Evolutionary conservation across 169 alveolate species (phyloP).

Genomic region (Plasmodium vivax): DNA sequence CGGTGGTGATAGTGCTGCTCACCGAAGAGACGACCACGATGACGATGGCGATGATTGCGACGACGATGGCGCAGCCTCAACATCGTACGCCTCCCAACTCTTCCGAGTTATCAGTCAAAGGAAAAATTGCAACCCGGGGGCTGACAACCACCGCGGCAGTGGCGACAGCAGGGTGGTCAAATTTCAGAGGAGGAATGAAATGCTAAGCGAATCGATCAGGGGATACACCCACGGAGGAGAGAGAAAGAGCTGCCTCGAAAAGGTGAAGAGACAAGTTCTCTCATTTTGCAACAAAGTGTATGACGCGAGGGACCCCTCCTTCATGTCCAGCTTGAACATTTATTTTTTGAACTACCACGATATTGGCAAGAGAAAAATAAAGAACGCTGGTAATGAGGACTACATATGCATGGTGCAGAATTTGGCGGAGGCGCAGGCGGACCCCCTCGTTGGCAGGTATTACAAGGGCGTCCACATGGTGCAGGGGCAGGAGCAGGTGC

Average conservation of each 20-base stretch:
- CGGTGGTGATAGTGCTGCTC: background rate
- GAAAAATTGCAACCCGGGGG: background rate
- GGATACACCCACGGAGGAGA: background rate
- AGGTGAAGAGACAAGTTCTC: background rate
- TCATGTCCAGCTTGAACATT: constrained; percentile 16
- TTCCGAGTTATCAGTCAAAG: background rate
- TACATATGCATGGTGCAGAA: constrained; percentile 38
- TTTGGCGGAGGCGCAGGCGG: constrained; percentile 21
- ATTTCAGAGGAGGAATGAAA: background rate
- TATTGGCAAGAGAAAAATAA: constrained; percentile 33
- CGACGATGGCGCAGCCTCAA: background rate
- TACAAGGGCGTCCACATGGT: background rate
- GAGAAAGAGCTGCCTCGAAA: background rate
- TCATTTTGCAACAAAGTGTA: background rate
- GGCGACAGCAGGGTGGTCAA: background rate
- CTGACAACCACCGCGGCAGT: background rate
- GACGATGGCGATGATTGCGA: background rate
- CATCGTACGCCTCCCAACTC: background rate
- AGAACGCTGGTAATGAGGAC: constrained; percentile 15
- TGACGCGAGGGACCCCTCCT: constrained; percentile 22
- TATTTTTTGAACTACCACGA: constrained; percentile 22
- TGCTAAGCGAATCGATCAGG: background rate
- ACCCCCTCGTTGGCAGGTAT: constrained; percentile 33
- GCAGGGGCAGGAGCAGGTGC: background rate
- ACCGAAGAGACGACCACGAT: background rate